Conservation (phyloP, 495 filamentous ascomycete genomes). For the Daldinia caldariorum region DNA sequence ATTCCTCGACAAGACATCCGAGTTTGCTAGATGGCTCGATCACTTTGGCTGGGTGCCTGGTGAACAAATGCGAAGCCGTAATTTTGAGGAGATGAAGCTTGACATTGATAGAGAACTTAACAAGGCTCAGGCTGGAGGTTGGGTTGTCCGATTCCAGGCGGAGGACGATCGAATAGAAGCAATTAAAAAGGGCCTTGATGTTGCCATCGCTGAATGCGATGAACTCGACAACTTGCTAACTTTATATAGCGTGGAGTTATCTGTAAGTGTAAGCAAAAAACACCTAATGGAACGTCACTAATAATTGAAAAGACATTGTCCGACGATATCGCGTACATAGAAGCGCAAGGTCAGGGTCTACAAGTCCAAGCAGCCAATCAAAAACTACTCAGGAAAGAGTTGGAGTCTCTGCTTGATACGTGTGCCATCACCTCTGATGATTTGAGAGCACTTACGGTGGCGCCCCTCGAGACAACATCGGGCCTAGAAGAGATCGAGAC, state of each 20-base stretch:
- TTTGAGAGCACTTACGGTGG: conserved; percentile 75
- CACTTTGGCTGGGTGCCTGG: conserved; percentile 91
- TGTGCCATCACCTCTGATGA: conserved; percentile 84
- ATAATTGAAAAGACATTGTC: conserved; percentile 77
- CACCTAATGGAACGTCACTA: conserved; percentile 40
- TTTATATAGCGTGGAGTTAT: conserved; percentile 91
- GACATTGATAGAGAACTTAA: conserved; percentile 88
- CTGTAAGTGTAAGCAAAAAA: conserved; percentile 65
- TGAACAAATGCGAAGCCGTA: conserved; percentile 71
- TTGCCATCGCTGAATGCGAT: conserved; percentile 90
- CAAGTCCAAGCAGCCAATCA: conserved; percentile 98
- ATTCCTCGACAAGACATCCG: conserved; percentile 70
- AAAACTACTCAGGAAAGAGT: conserved; percentile 88
- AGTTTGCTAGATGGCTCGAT: conserved; percentile 78
- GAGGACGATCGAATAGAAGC: conserved; percentile 87
- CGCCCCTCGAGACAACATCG: conserved; percentile 73
- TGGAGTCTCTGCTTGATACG: conserved; percentile 81
- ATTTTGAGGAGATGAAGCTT: conserved; percentile 82
- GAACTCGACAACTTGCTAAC: conserved; percentile 93
- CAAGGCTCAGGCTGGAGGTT: conserved; percentile 89
- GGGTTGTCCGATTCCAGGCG: conserved; percentile 87
- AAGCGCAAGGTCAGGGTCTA: conserved; percentile 94
- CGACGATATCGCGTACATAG: conserved; percentile 95
- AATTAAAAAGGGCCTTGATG: conserved; percentile 84
- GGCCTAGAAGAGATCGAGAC: conserved; percentile 80